Percentiles rank a stretch among this genome's conserved stretches.
Conservation (phyloP, 805 yeast genomes). For the Yamadazyma insecticola region DNA sequence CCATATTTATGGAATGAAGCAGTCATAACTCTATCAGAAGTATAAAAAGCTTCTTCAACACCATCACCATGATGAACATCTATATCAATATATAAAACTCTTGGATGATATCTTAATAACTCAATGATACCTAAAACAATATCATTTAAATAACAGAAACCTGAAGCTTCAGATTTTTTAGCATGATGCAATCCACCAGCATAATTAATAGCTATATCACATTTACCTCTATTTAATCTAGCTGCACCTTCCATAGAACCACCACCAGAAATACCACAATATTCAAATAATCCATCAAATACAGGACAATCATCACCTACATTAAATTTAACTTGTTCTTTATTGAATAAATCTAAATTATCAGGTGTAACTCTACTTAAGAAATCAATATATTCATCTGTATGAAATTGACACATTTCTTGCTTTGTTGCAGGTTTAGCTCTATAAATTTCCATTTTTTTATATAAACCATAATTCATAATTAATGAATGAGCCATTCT, state of each 20-base stretch:
- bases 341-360: constrained; percentile 78
- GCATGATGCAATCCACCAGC: constrained; percentile 98
- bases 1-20: constrained; percentile 96
- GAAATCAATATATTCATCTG: constrained; percentile 95
- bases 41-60: constrained; percentile 94
- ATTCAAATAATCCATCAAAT: constrained; percentile 92
- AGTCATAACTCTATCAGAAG: constrained; percentile 95
- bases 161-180: constrained; percentile 92
- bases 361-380: constrained; percentile 88
- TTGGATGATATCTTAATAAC: constrained; percentile 80
- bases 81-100: constrained; percentile 90
- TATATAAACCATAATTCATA: constrained; percentile 94
- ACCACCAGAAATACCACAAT: constrained; percentile 86
- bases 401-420: constrained; percentile 97
- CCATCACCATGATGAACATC: constrained; percentile 99
- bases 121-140: constrained; percentile 87
- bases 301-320: constrained; percentile 97
- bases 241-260: constrained; percentile 95
- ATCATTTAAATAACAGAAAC: constrained; percentile 94
- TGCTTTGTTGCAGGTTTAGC: constrained; percentile 98
- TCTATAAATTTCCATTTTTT: constrained; percentile 94
- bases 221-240: constrained; percentile 76
- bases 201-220: constrained; percentile 94
- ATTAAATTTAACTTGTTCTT: constrained; percentile 87
- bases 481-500: constrained; percentile 97